Conservation (phyloP, 2,329 filamentous ascomycete species). For the Cladosporium colombiae region DNA sequence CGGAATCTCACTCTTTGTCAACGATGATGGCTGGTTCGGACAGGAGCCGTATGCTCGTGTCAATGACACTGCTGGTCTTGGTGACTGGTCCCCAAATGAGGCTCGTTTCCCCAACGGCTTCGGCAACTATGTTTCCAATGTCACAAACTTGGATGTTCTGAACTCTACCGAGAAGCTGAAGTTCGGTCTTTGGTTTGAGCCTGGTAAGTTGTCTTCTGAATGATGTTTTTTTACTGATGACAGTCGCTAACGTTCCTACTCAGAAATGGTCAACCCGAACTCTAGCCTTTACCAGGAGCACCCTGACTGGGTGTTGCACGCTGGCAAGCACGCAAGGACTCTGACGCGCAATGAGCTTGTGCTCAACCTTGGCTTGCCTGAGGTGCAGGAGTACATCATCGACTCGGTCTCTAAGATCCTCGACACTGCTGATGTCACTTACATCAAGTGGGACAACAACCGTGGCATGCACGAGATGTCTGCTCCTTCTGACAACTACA, state of each 20-base stretch:
- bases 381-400: conserved; percentile 66
- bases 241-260: neutral
- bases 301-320: conserved; percentile 64
- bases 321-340: conserved; percentile 58
- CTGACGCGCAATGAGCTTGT: conserved; percentile 61
- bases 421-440: conserved; percentile 55
- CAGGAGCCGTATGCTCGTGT: conserved; percentile 58
- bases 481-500: conserved; percentile 55
- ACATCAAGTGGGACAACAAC: conserved; percentile 71
- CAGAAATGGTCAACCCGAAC: conserved; percentile 65
- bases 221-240: neutral
- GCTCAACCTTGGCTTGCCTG: conserved; percentile 60
- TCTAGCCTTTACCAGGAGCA: conserved; percentile 62
- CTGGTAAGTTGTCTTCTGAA: conserved; percentile 30
- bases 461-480: conserved; percentile 63
- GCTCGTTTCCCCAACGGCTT: conserved; percentile 61
- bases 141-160: conserved; percentile 50
- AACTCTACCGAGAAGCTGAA: conserved; percentile 53
- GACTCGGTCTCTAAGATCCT: conserved; percentile 56
- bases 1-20: conserved; percentile 64
- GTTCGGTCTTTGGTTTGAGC: conserved; percentile 69
- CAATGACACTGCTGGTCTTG: conserved; percentile 59
- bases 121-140: conserved; percentile 50
- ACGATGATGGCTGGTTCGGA: conserved; percentile 70
- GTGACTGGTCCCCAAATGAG: conserved; percentile 64